Evolutionary conservation across 805 yeast species (phyloP).

Genomic region (Candida corydali): DNA sequence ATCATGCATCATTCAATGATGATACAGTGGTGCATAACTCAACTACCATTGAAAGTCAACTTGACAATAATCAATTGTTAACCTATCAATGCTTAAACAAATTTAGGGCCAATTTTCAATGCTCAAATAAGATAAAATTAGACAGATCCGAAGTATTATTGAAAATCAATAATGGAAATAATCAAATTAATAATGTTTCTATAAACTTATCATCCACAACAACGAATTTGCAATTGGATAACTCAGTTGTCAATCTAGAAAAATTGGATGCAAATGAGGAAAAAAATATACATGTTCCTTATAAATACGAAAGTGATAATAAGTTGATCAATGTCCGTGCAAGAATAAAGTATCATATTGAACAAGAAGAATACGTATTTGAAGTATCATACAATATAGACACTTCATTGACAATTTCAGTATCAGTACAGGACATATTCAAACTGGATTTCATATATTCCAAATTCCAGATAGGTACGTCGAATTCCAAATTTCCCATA

Average conservation of each 20-base stretch:
- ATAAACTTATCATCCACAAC: conserved; percentile 14
- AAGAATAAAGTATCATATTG: conserved; percentile 16
- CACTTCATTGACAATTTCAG: conserved; percentile 57
- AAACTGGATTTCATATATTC: conserved; percentile 53
- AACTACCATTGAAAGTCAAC: background rate
- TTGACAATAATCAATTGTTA: background rate
- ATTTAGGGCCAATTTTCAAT: conserved; percentile 24
- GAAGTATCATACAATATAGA: conserved; percentile 38
- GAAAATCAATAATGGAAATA: conserved; percentile 24
- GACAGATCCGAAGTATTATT: conserved; percentile 24
- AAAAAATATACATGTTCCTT: conserved; percentile 27
- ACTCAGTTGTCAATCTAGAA: conserved; percentile 1
- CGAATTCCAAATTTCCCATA: conserved; percentile 48
- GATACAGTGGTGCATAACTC: conserved; percentile 6
- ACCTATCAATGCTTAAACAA: conserved; percentile 17
- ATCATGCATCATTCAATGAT: conserved; percentile 7
- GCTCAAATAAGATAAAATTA: conserved; percentile 22
- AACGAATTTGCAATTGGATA: conserved; percentile 15
- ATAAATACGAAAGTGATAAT: conserved; percentile 24
- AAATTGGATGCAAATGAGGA: conserved; percentile 10
- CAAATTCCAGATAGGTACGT: conserved; percentile 65
- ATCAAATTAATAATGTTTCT: conserved; percentile 25
- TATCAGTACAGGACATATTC: conserved; percentile 78
- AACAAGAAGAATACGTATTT: conserved; percentile 18
- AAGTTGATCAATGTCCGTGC: conserved; percentile 21